Evolutionary conservation across 148 eudicot genomes (phyloP), one percentile per base, ranked within the genome.

Genomic region (Salicornia ramosissima): DNA sequence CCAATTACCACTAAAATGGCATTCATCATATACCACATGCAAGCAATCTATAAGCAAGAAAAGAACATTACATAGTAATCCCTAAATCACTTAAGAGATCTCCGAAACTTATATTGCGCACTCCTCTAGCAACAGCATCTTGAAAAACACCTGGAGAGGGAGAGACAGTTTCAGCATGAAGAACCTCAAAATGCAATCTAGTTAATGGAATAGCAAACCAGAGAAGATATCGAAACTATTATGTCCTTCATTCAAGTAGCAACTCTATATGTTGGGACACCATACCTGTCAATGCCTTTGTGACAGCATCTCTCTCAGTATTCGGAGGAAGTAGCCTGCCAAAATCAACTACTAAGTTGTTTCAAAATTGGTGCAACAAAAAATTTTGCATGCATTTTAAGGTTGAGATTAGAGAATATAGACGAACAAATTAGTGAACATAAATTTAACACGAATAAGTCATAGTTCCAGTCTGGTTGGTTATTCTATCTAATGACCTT

Each of bases 321-420:
- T 92, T 87, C 43, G 91, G 86, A 52, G 98, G 98, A 81, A 93
- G 88, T 77, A 90, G 90, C 90, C 98, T 93, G 88, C 39, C 42
- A 67, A 67, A 55, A 24, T 29, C 66, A 61, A 53, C 61, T 65
- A n/a, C n/a, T n/a, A n/a, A n/a, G n/a, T n/a, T n/a, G n/a, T n/a
- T n/a, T n/a, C n/a, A n/a, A n/a, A n/a, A n/a, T n/a, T n/a, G n/a
- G n/a, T n/a, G n/a, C n/a, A n/a, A n/a, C n/a, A n/a, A n/a, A n/a
- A n/a, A n/a, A n/a, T n/a, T n/a, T n/a, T n/a, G n/a, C n/a, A n/a
- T n/a, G n/a, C n/a, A n/a, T n/a, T n/a, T n/a, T n/a, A n/a, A n/a
- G n/a, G n/a, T n/a, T n/a, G n/a, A n/a, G n/a, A n/a, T n/a, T n/a
- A n/a, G n/a, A n/a, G n/a, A n/a, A n/a, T n/a, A n/a, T n/a, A n/a